Evolutionary conservation across 2,329 filamentous ascomycete species (phyloP).

Genomic region (Cladosporium sp.): DNA sequence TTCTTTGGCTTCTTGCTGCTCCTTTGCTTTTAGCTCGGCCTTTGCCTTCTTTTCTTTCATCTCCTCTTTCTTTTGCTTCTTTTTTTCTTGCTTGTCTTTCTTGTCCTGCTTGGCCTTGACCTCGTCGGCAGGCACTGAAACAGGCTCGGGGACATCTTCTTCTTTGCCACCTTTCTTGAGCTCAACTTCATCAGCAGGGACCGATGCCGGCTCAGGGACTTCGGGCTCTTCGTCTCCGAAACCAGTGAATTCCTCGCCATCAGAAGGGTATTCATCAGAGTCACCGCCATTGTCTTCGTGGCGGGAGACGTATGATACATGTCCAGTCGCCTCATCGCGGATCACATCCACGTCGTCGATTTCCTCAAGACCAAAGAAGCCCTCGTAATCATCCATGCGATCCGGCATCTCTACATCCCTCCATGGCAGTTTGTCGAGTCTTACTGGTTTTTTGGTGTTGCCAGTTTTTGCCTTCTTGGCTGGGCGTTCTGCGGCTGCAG

Average conservation of each 20-base stretch:
- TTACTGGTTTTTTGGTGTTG: constrained; percentile 34
- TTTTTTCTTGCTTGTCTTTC: constrained; percentile 26
- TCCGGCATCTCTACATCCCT: constrained; percentile 68
- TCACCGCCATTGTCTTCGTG: constrained; percentile 34
- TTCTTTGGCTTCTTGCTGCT: constrained; percentile 6
- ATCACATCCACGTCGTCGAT: constrained; percentile 89
- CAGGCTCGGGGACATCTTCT: constrained; percentile 28
- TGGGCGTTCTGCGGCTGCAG: constrained; percentile 16
- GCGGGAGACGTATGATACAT: constrained; percentile 39
- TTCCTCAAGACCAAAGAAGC: constrained; percentile 89
- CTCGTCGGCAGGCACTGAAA: constrained; percentile 31
- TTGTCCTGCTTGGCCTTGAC: constrained; percentile 28
- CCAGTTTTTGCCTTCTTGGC: constrained; percentile 23
- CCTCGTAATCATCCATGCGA: constrained; percentile 83
- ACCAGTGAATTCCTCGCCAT: constrained; percentile 63
- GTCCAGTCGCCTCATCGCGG: constrained; percentile 54
- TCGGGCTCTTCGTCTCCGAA: constrained; percentile 50
- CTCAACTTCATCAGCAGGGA: constrained; percentile 25
- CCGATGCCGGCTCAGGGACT: constrained; percentile 26
- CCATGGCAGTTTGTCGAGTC: constrained; percentile 60
- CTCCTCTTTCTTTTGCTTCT: constrained; percentile 28
- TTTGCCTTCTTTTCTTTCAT: constrained; percentile 29
- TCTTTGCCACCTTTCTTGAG: constrained; percentile 26
- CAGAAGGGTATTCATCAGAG: constrained; percentile 29
- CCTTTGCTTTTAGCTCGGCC: constrained; percentile 22